Base-by-base conservation (phyloP, 2,329 filamentous ascomycete species). In the Venturia oleaginea region DNA sequence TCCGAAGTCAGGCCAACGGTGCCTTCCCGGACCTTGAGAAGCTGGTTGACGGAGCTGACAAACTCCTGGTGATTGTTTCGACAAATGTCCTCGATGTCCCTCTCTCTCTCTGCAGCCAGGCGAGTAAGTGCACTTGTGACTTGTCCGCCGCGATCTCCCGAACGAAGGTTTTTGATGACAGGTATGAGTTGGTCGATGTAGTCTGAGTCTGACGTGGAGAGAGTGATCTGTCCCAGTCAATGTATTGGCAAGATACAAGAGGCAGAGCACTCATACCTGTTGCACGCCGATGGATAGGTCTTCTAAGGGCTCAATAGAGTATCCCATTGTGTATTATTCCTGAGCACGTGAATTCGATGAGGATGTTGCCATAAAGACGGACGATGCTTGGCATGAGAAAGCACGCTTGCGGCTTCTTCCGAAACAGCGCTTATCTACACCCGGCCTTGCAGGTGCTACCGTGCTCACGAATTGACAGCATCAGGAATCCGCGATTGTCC, bases 61-160 rank as follows among this genome's bases (percentile, higher is more conserved):
- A 99, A 99, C 72, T 97, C 94, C 72, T 97, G 93, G 72, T 99
- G 94, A 71, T 97, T 96, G 13, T 90, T 93, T 71, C 96, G 87
- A 70, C 94, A 96, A 70, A 97, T 95, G 27, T 86, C 86, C 77
- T 99, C 94, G 68, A 99, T 97, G 70, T 97, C 92, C 17, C 84
- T 78, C 75, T 99, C 94, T 66, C 92, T 88, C 59, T 94, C 90
- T 69, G 88, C 87, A 40, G 92, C 90, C 75, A 96, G 95, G 69
- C 87, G 86, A 57, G 87, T 85, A 64, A 96, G 81, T 66, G 89
- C 89, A 70, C 92, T 88, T 60, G 92, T 85, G 48, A 99, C 83
- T 65, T 87, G 85, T 46, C 81, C 82, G 7, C 87, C 88, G 71
- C 90, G 83, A 72, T 90, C 88, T 64, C 90, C 86, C 70, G 86